Evolutionary conservation across 305 asterid genomes (phyloP).

Genomic region (Rubia peregrina): DNA sequence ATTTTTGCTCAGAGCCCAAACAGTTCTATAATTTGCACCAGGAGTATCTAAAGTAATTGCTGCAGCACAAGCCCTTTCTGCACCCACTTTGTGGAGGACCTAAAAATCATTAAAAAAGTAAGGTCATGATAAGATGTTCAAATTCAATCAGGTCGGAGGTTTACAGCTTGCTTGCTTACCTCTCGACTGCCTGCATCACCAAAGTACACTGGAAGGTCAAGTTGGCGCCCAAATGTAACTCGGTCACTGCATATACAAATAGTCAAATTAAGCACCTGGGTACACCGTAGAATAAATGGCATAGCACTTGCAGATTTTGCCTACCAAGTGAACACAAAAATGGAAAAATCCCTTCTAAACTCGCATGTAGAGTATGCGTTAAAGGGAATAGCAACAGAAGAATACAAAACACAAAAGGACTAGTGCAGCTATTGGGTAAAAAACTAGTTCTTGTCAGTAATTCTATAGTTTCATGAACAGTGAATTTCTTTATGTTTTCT

Average conservation of each 20-base stretch:
- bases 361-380: too few species aligned
- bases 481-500: neutral
- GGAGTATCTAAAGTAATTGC: slow-evolving; percentile 96
- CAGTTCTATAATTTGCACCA: slow-evolving; percentile 98
- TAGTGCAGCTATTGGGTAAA: neutral
- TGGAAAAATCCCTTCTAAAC: neutral
- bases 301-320: neutral
- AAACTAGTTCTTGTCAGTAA: neutral
- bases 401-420: neutral
- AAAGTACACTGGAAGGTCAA: slow-evolving; percentile 97
- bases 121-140: slow-evolving; percentile 1
- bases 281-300: neutral
- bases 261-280: slow-evolving; percentile 18
- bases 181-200: slow-evolving; percentile 99
- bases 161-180: slow-evolving; percentile 35
- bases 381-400: neutral
- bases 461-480: neutral
- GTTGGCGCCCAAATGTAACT: slow-evolving; percentile 92
- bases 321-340: neutral
- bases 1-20: slow-evolving; percentile 97
- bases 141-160: slow-evolving; percentile 13
- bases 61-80: slow-evolving; percentile 97
- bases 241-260: slow-evolving; percentile 63
- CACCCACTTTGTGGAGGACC: slow-evolving; percentile 98
- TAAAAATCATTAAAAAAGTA: slow-evolving; percentile 22